Evolutionary conservation across 1,139 yeast species (phyloP), one percentile per base, ranked within the genome.

Genomic region (Petasospora fabianii): DNA sequence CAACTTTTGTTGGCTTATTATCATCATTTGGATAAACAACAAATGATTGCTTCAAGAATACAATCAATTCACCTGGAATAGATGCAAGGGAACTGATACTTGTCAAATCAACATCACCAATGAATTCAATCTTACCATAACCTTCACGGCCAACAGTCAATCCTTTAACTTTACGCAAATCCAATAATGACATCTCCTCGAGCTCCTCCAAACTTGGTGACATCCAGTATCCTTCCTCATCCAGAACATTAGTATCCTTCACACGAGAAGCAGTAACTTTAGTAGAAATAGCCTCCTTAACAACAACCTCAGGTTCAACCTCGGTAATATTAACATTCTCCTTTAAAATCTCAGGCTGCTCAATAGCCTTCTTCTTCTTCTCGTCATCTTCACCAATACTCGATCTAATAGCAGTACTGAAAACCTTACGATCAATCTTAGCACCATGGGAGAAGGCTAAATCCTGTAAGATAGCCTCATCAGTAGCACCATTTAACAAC

Each of bases 221-320:
- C 36, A 82, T 81, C 88, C 95, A 92, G 62, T 90, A 94, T 3
- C 92, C 96, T 34, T 83, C 77, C 22, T 77, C 82, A 34, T 71
- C 71, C 29, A 63, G 67, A 28, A 68, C 58, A 32, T 68, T 67
- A 34, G 68, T 71, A 34, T 68, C 71, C 17, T 58, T 60, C 6
- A 38, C 44, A 16, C 44, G 42, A 13, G 27, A 15, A n/a, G 24
- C 18, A 11, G 27, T 10, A 4, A 21, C 32, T 19, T 29, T 29
- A 16, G 31, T n/a, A 7, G 32, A 6, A 5, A n/a, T 17, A 19
- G 16, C 15, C 4, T 16, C 11, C 10, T 29, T 24, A n/a, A 8
- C n/a, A 13, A 16, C 13, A 6, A n/a, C 20, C 8, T 22, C 19
- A 11, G 3, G 20, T 17, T 29, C 32, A 4, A n/a, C 22, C 9